Base-by-base conservation (phyloP, 306 rosid genomes). In the Bauhinia variegata region DNA sequence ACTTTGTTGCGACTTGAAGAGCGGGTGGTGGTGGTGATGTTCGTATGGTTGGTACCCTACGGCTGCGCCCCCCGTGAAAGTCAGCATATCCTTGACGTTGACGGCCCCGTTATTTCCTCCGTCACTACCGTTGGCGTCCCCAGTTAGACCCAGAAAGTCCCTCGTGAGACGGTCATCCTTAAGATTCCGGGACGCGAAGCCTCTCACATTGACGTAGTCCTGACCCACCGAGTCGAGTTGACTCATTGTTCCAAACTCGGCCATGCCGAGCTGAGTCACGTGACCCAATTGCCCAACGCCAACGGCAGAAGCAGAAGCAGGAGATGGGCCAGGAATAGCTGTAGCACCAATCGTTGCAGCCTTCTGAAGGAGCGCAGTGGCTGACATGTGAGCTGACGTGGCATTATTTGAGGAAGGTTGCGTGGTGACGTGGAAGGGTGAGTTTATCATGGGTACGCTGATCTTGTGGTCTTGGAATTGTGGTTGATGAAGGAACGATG, bases 361-460 rank as follows among this genome's bases (percentile, higher is more conserved):
- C 80, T 86, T 90, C 59, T 88, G 96, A 60, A 93, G 99, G 10
- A 93, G 84, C 3, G 95, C 96, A 15, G 99, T 90, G 71, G 99
- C 92, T 7, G 99, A 93, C 28, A 90, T 85, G 75, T 92, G 89
- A 3, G 91, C 68, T 47, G 92, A 81, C 58, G 76, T 80, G 86
- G 86, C 60, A 2, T 78, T 4, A 30, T 49, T 75, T 52, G 85
- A 42, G 42, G 44, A 34, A n/a, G 60, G 56, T 18, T 57, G 80
- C 2, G 72, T 6, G 73, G 78, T 62, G 63, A 76, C 76, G 42
- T 80, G 84, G 61, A 72, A 75, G 62, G 84, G 85, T 30, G 90
- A 64, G 70, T 71, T 31, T 32, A 82, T 76, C 61, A 90, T 65
- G 65, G 36, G 2, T 2, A 23, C 2, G 28, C 28, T 23, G 28